Base-by-base conservation (phyloP, 148 eudicot genomes). In the Silene latifolia region DNA sequence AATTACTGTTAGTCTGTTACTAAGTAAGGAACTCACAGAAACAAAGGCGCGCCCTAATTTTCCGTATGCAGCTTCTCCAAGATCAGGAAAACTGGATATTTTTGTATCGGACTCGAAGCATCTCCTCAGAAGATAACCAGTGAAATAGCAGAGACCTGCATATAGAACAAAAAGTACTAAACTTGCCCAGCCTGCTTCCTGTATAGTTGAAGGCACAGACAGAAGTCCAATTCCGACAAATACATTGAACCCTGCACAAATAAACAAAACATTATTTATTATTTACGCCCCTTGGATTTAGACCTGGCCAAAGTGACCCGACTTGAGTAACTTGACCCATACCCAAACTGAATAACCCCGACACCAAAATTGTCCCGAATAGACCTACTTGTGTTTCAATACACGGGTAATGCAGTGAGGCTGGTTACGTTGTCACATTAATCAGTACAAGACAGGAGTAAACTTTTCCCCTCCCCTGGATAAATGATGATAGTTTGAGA, bases 31-130 rank as follows among this genome's bases (percentile, higher is more conserved):
- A 75, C 99, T 86, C 64, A 90, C 98, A 15, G 93, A 90, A 80
- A 90, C 76, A 62, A 90, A 48, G 69, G 90, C 62, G 39, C 98
- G 90, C 1, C 98, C 98, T 75, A 73, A 83, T 74, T 78, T 88
- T 63, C 98, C 97, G 80, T 91, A 91, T 17, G 97, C 97, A 18
- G 93, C 98, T 83, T 87, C 87, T 77, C 98, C 97, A 35, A 94
- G 83, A 76, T 91, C 98, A 7, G 98, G 97, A 75, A 80, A 94
- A 39, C 86, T 88, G 56, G 83, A 27, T 11, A 94, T 88, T 8
- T 84, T 86, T 77, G 80, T 80, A 42, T 81, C 73, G 69, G 80
- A 81, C 75, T 91, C 97, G 72, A 94, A 82, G 82, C 97, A 89
- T 76, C 74, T 72, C 63, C 81, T 86, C 86, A 94, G 80, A 54